Evolutionary conservation across 371 early-diverging fungal species (phyloP), one percentile per base, ranked within the genome.

Genomic region (Entomophthora muscae): DNA sequence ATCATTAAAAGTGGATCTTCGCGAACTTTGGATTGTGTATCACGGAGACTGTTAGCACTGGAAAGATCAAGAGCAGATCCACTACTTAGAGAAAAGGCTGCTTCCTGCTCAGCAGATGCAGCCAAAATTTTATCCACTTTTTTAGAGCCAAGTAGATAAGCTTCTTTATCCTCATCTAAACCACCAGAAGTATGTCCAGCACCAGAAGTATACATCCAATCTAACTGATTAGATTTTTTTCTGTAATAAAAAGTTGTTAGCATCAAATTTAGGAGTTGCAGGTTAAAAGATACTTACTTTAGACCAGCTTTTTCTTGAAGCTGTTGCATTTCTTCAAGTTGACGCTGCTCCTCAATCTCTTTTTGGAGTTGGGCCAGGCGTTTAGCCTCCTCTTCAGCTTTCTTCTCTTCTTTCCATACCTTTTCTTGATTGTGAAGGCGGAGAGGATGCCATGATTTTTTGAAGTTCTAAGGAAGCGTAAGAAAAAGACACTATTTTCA

Each of bases 381-480:
- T 62, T 82, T 77, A 63, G 86, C 77, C 72, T 95, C 95, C 63
- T 91, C 93, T 3, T 78, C 81, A 27, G 85, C 87, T 61, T 86
- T 82, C 51, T 79, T 79, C 69, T 95, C 94, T 65, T 81, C 83
- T 67, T 91, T 85, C 89, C 94, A 95, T 53, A 95, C 89, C 70
- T 83, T 79, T 68, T 91, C 93, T 72, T 87, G 88, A 73, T 93
- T 93, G 32, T 85, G 83, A 66, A 88, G 80, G 28, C 94, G 93
- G 61, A 78, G 79, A 65, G 97, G 93, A 83, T 95, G 96, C 95
- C 96, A 96, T 33, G 89, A 89, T 74, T 95, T 97, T 83, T 95
- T 95, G 78, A 95, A 76, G 70, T 90, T 90, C 72, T 75, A 70
- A 17, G 21, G 22, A 31, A 51, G 23, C n/a, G n/a, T n/a, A n/a